Evolutionary conservation across 2,329 filamentous ascomycete genomes (phyloP).

Genomic region (Monilinia fructicola): DNA sequence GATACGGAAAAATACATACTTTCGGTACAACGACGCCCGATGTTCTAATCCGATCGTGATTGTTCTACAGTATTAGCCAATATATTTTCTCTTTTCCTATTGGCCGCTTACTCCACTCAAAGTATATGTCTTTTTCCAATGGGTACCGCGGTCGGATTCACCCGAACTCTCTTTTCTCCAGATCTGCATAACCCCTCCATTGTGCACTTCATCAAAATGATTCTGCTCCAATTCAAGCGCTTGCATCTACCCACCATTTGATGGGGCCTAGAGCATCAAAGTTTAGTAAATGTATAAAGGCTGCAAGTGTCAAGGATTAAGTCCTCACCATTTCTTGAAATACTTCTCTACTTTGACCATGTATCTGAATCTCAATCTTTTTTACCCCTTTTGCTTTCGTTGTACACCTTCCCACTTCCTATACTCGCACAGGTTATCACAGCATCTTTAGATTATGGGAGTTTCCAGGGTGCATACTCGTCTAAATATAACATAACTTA

Average conservation of each 20-base stretch:
- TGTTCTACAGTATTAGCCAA: background rate
- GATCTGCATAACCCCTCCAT: conserved; percentile 16
- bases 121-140: background rate
- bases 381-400: background rate
- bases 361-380: background rate
- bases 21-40: conserved; percentile 29
- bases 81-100: conserved; percentile 10
- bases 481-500: conserved; percentile 56
- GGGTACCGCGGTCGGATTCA: background rate
- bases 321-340: background rate
- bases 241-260: conserved; percentile 3
- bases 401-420: conserved; percentile 14
- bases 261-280: background rate
- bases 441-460: conserved; percentile 49
- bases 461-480: conserved; percentile 54
- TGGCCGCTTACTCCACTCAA: conserved; percentile 7
- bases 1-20: conserved; percentile 28
- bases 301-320: conserved; percentile 8
- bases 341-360: background rate
- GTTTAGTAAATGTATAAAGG: background rate
- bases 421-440: conserved; percentile 39
- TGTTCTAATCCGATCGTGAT: conserved; percentile 21
- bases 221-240: background rate
- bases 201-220: background rate
- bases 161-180: background rate